Conservation (phyloP, 495 filamentous ascomycete species). For the Aspergillus baeticus region DNA sequence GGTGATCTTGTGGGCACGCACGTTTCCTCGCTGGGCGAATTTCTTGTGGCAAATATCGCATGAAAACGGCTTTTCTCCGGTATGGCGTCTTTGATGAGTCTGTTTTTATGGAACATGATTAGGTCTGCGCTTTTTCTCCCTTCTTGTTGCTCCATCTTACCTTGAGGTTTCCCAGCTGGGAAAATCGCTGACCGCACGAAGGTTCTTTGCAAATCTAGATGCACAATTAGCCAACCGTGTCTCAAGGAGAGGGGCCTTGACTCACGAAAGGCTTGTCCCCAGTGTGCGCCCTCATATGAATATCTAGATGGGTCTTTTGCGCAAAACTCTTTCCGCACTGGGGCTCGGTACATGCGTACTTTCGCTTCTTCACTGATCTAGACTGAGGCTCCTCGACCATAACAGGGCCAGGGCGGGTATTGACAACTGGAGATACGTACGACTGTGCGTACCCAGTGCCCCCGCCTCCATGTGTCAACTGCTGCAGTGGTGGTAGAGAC, state of each 20-base stretch:
- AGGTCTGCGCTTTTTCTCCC: neutral
- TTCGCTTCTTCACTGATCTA: conserved; percentile 40
- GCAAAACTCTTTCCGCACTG: conserved; percentile 80
- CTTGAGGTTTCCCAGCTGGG: conserved; percentile 85
- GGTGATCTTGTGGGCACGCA: conserved; percentile 82
- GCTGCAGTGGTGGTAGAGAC: conserved; percentile 37
- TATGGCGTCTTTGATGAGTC: conserved; percentile 85
- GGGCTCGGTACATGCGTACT: conserved; percentile 72
- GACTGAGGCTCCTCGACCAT: conserved; percentile 31
- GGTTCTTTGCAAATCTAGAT: conserved; percentile 69
- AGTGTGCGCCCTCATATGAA: conserved; percentile 86
- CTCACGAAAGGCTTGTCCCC: conserved; percentile 89
- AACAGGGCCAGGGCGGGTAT: conserved; percentile 22
- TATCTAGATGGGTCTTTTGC: conserved; percentile 93
- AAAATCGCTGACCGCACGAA: conserved; percentile 77
- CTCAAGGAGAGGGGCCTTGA: too few relatives aligned
- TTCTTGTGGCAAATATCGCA: conserved; percentile 80
- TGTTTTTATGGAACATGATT: conserved; percentile 26
- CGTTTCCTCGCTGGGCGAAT: conserved; percentile 84
- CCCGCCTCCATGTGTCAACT: conserved; percentile 29
- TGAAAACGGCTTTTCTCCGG: conserved; percentile 80
- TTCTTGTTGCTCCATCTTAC: conserved; percentile 39
- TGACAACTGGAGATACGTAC: conserved; percentile 22
- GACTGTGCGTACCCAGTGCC: conserved; percentile 26
- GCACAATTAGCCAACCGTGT: too few relatives aligned